A percentile compares a stretch with the other conserved stretches of the same genome.
Conservation (phyloP, 129 eudicot genomes). For the Flaveria robusta region DNA sequence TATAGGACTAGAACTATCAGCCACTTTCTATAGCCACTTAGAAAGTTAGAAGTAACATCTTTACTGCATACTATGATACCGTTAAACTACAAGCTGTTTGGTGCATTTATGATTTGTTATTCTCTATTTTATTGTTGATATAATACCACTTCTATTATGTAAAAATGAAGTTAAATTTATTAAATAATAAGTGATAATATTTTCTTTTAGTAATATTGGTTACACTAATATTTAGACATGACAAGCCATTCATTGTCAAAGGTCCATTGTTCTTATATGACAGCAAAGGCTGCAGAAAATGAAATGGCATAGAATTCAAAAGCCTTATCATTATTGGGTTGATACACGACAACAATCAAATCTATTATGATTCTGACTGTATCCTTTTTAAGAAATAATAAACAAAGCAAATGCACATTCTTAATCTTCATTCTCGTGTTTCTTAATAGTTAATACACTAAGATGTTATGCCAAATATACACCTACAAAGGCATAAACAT, state of each 20-base stretch:
- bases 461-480: neutral
- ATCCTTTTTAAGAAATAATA: neutral
- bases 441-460: neutral
- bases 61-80: too few species aligned
- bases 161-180: too few species aligned
- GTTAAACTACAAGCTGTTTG: too few species aligned
- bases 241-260: slow-evolving; percentile 8
- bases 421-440: neutral
- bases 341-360: slow-evolving; percentile 24
- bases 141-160: too few species aligned
- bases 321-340: slow-evolving; percentile 18
- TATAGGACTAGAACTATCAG: too few species aligned
- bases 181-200: too few species aligned
- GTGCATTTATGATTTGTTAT: too few species aligned
- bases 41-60: too few species aligned
- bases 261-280: slow-evolving; percentile 22
- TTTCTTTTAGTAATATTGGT: neutral
- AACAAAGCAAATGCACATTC: neutral
- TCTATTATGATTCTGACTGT: neutral
- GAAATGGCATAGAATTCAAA: slow-evolving; percentile 6
- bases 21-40: too few species aligned
- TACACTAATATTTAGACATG: neutral
- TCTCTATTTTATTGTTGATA: too few species aligned
- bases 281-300: slow-evolving; percentile 17
- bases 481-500: too few species aligned